Evolutionary conservation across 2,329 filamentous ascomycete species (phyloP).

Genomic region (Penicillium sp.): DNA sequence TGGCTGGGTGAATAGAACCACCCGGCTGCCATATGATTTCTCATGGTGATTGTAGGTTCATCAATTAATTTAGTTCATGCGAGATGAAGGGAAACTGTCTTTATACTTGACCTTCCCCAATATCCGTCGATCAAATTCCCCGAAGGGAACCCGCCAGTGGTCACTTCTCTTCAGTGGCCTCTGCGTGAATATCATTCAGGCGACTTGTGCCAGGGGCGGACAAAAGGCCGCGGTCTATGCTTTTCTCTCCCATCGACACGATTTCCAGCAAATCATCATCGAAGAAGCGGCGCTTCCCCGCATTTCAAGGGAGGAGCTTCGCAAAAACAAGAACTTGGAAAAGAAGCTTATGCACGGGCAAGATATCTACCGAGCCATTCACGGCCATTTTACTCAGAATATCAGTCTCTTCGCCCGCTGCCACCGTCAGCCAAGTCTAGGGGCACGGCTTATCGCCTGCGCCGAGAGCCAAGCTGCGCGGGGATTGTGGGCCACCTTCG

Average conservation of each 20-base stretch:
- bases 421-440: neutral
- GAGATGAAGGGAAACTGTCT: neutral
- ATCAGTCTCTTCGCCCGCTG: neutral
- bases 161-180: neutral
- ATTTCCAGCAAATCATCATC: neutral
- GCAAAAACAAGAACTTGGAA: neutral
- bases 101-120: neutral
- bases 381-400: neutral
- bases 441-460: neutral
- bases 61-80: neutral
- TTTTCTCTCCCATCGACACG: neutral
- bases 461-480: neutral
- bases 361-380: neutral
- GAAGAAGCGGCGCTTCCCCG: neutral
- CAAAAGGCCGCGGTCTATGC: neutral
- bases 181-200: neutral
- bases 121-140: neutral
- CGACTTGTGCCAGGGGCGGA: neutral
- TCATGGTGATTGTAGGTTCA: conserved; percentile 19
- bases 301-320: neutral
- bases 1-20: conserved; percentile 38
- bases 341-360: neutral
- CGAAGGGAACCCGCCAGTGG: neutral
- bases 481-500: neutral
- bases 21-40: conserved; percentile 33